Conservation (phyloP, 495 filamentous ascomycete genomes). For the Oidiodendron maius region DNA sequence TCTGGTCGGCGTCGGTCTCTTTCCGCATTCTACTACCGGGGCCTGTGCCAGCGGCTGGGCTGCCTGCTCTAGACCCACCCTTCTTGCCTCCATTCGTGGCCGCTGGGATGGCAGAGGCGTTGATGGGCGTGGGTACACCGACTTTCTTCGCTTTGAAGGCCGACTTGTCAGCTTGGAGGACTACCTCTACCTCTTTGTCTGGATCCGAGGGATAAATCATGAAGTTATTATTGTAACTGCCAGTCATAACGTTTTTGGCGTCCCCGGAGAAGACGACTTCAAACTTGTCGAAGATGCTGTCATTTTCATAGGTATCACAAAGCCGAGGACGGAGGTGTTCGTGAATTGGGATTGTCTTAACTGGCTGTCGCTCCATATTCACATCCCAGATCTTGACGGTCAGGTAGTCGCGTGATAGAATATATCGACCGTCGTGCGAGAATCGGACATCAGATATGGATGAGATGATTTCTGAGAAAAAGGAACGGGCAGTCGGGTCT, state of each 20-base stretch:
- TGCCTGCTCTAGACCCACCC: conserved; percentile 77
- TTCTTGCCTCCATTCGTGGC: conserved; percentile 62
- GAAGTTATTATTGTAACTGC: conserved; percentile 99
- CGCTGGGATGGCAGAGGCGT: conserved; percentile 65
- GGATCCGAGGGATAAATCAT: conserved; percentile 99
- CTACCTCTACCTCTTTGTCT: conserved; percentile 92
- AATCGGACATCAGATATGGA: conserved; percentile 98
- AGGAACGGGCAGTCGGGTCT: conserved; percentile 95
- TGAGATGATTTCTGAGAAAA: conserved; percentile 99
- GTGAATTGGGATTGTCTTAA: conserved; percentile 98
- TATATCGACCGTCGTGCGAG: conserved; percentile 92
- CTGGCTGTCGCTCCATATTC: conserved; percentile 92
- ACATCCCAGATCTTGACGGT: conserved; percentile 99
- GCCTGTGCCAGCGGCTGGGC: conserved; percentile 74
- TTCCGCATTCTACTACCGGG: conserved; percentile 95
- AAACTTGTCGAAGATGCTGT: conserved; percentile 99
- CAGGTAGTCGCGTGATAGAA: conserved; percentile 93
- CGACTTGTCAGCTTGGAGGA: conserved; percentile 95
- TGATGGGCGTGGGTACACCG: conserved; percentile 95
- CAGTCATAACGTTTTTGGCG: conserved; percentile 98
- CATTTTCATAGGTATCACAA: conserved; percentile 98
- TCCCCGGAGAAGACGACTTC: conserved; percentile 98
- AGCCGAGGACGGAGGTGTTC: conserved; percentile 91
- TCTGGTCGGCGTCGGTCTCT: conserved; percentile 98
- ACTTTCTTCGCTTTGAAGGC: conserved; percentile 99